A percentile compares a stretch with the other conserved stretches of the same genome.
Conservation (phyloP, 371 early-diverging fungal species). For the Circinella umbellata region DNA sequence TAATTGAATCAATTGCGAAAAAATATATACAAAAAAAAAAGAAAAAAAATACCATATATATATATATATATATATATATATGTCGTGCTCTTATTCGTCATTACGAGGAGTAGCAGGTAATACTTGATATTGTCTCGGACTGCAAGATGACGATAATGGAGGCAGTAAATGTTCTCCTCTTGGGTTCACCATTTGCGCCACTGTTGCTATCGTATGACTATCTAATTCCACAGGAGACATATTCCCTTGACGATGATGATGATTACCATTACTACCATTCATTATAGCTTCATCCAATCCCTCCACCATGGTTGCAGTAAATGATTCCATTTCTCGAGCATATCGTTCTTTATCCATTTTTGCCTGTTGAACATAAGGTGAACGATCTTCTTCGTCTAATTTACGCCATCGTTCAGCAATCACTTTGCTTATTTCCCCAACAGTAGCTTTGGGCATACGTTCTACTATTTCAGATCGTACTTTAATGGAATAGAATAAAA, state of each 20-base stretch:
- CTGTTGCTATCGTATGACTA: constrained; percentile 32
- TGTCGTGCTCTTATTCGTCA: neutral
- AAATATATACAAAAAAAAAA: too few species aligned
- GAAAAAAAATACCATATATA: neutral
- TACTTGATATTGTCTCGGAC: constrained; percentile 11
- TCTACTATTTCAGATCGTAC: constrained; percentile 64
- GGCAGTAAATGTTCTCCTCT: neutral
- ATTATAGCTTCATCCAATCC: neutral
- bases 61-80: neutral
- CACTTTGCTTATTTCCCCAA: constrained; percentile 67
- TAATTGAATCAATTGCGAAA: too few species aligned
- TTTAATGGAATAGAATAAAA: constrained; percentile 67
- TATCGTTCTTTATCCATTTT: constrained; percentile 76
- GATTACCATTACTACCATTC: neutral
- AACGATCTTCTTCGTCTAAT: constrained; percentile 52
- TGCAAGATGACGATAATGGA: neutral
- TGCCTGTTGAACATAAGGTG: constrained; percentile 68
- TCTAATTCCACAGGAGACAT: constrained; percentile 25
- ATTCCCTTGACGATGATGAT: neutral
- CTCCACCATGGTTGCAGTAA: neutral
- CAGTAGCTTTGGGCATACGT: constrained; percentile 57
- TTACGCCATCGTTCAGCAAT: constrained; percentile 71
- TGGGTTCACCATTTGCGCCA: constrained; percentile 34
- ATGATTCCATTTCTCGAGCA: constrained; percentile 66
- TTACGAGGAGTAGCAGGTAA: constrained; percentile 17